Evolutionary conservation across 257 asterid genomes (phyloP).

Genomic region (Solanum ossicruentum): DNA sequence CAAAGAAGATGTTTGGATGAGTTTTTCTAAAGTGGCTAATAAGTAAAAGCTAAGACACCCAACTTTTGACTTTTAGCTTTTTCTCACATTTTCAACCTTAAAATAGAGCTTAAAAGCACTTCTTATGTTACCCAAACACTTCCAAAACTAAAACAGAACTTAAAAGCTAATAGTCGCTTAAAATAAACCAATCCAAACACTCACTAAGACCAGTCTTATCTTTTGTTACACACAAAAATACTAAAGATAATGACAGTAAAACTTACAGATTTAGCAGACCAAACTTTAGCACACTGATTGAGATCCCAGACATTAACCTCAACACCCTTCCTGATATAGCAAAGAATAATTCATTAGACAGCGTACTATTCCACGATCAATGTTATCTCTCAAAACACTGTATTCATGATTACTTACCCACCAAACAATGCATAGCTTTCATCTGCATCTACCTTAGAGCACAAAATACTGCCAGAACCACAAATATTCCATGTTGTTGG

Average conservation of each 20-base stretch:
- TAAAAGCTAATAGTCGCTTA: too few relatives aligned
- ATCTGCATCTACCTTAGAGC: conserved; percentile 47
- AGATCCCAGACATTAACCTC: conserved; percentile 91
- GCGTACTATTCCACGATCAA: not conserved
- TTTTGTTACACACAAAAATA: not conserved
- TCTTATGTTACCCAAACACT: too few relatives aligned
- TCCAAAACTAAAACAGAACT: too few relatives aligned
- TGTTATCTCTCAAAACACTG: not conserved
- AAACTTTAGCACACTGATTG: conserved; percentile 30
- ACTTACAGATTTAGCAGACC: conserved; percentile 86
- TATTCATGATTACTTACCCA: conserved; percentile 49
- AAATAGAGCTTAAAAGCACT: too few relatives aligned
- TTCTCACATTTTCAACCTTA: too few relatives aligned
- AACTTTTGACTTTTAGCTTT: too few relatives aligned
- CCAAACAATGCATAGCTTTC: conserved; percentile 76
- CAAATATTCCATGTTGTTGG: conserved; percentile 43
- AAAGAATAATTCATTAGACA: not conserved
- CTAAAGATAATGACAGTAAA: not conserved
- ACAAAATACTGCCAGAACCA: conserved; percentile 59
- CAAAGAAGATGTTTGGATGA: not conserved
- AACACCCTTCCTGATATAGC: conserved; percentile 64
- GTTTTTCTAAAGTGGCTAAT: too few relatives aligned
- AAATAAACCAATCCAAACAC: too few relatives aligned
- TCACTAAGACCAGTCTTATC: not conserved
- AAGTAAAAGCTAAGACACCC: too few relatives aligned